Evolutionary conservation across 768 basidiomycete species (phyloP), one percentile per base, ranked within the genome.

Genomic region (Boletus rubroflammeus): DNA sequence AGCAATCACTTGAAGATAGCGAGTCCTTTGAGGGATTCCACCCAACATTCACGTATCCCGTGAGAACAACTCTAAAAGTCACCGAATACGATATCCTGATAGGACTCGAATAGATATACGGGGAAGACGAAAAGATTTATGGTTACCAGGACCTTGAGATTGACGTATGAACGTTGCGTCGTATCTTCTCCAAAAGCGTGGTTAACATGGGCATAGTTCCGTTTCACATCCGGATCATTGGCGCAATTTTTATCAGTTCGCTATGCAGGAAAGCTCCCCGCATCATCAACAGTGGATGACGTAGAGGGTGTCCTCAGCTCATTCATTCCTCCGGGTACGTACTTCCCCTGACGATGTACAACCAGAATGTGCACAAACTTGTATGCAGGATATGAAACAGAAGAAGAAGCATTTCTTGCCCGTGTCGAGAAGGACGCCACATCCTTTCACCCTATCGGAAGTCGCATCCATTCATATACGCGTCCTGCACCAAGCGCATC

Each of bases 71-170:
- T 25, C 41, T 26, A 1, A n/a, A 23, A 32, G 36, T 44, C 21
- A 31, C 17, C 23, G n/a, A 55, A 40, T 48, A 9, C 34, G n/a
- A 36, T 15, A n/a, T 41, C 25, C 47, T 62, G 26, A 67, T 14
- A 19, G 11, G 13, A 28, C 31, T 44, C 17, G 6, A 48, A 49
- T 40, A 93, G 90, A 94, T 99, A 64, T 98, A 85, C 66, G 96
- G 96, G 49, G 93, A 98, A 63, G 90, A 96, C 50, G 94, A 99
- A 74, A 94, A 86, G 74, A 87, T 98, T 52, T 98, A 96, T 68
- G 96, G 96, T 2, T 98, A 97, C 73, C 80, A 84, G 57, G 86
- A 86, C 64, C 78, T 99, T 32, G 68, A 79, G 26, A 86, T 98
- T 62, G 84, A 96, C 67, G 94, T 97, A 66, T 57, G 85, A 72